These are phyloP conservation scores for Paramecium tetraurelia DNA, from an alignment of 73 alveolate species.

Conservation along the genomic window DNA sequence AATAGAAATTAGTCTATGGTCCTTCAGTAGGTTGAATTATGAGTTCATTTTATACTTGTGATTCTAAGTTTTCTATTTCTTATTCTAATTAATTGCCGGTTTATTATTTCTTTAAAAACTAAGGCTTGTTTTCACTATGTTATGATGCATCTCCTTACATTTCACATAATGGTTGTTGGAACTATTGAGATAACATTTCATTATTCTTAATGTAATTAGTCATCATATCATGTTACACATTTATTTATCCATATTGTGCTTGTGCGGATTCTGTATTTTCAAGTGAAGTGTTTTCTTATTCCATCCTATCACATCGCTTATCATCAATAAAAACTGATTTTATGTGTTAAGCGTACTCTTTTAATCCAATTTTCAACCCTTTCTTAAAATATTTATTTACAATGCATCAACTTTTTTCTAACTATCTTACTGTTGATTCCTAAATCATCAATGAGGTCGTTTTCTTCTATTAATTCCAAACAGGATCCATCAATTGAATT, in stretches of 20 bases:
- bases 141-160: not conserved
- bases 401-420: conserved; percentile 71
- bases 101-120: not conserved
- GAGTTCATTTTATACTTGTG: conserved; percentile 66
- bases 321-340: not conserved
- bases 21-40: conserved; percentile 81
- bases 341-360: not conserved
- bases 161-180: conserved; percentile 22
- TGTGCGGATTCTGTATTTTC: not conserved
- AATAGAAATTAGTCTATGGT: conserved; percentile 77
- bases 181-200: conserved; percentile 8
- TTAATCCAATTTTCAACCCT: conserved; percentile 35
- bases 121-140: conserved; percentile 1
- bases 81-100: conserved; percentile 31
- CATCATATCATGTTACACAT: conserved; percentile 26
- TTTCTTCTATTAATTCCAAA: conserved; percentile 68
- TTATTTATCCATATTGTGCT: not conserved
- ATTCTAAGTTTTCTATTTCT: conserved; percentile 57
- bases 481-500: conserved; percentile 81
- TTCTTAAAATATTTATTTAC: not conserved
- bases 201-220: conserved; percentile 45
- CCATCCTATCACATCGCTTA: not conserved
- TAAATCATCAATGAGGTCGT: conserved; percentile 71
- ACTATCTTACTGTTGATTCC: conserved; percentile 69
- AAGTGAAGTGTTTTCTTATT: conserved; percentile 28